Conservation (phyloP, 805 yeast genomes). For the Lachancea thermotolerans region DNA sequence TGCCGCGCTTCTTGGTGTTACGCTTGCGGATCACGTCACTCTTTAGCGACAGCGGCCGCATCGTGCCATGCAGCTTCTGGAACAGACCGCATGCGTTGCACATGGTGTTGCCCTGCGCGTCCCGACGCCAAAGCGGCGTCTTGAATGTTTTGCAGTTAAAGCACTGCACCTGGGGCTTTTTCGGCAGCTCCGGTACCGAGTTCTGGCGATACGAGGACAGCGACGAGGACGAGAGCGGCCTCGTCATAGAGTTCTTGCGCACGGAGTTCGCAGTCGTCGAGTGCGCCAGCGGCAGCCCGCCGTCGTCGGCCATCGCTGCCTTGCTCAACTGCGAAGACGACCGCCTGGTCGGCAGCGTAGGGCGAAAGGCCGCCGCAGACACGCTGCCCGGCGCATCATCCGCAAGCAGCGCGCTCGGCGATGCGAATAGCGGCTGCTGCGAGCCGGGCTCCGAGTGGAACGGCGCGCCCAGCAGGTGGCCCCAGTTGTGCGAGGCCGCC, state of each 20-base stretch:
- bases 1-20: slow-evolving; percentile 51
- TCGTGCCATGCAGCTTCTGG: slow-evolving; percentile 89
- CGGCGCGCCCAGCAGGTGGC: slow-evolving; percentile 8
- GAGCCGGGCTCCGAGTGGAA: slow-evolving; percentile 1
- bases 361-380: slow-evolving; percentile 1
- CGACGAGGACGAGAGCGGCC: slow-evolving; percentile 26
- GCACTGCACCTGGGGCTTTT: slow-evolving; percentile 43
- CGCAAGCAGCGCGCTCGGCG: background rate
- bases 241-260: slow-evolving; percentile 23
- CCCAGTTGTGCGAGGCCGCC: slow-evolving; percentile 5
- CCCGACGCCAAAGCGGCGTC: slow-evolving; percentile 93
- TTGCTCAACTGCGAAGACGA: slow-evolving; percentile 8
- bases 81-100: slow-evolving; percentile 97
- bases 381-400: background rate
- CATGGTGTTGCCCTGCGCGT: slow-evolving; percentile 84
- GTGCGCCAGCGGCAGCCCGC: slow-evolving; percentile 17
- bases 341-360: slow-evolving; percentile 8
- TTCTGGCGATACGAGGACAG: slow-evolving; percentile 23
- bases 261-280: slow-evolving; percentile 21
- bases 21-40: slow-evolving; percentile 91
- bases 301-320: slow-evolving; percentile 13
- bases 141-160: slow-evolving; percentile 88
- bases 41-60: slow-evolving; percentile 81
- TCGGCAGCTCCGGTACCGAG: slow-evolving; percentile 9
- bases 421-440: slow-evolving; percentile 3